phyloP scores from a whole-genome alignment of 768 basidiomycete species.

The Panellus pusillus region DNA sequence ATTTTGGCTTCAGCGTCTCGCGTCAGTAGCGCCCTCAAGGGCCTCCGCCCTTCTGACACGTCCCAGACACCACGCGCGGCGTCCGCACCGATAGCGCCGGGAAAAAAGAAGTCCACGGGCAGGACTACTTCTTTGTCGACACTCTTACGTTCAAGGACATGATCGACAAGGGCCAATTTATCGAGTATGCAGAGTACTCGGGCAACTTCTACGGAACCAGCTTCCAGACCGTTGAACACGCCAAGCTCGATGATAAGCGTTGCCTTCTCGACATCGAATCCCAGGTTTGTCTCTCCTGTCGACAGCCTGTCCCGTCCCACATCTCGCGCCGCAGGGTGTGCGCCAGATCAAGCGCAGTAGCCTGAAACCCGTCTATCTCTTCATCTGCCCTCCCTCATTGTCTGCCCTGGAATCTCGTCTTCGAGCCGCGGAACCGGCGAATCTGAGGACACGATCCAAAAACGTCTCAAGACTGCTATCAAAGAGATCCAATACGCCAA shows the following conservation, averaged over 20 bases:
- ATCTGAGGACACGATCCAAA: slow-evolving; percentile 65
- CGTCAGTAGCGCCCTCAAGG: slow-evolving; percentile 50
- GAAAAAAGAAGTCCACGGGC: slow-evolving; percentile 68
- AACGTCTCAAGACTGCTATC: slow-evolving; percentile 75
- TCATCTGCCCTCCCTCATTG: slow-evolving; percentile 87
- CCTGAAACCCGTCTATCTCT: slow-evolving; percentile 85
- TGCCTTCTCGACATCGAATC: slow-evolving; percentile 97
- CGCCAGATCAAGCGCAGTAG: slow-evolving; percentile 84
- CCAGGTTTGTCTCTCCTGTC: slow-evolving; percentile 57
- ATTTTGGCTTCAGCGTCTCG: slow-evolving; percentile 90
- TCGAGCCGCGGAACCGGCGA: slow-evolving; percentile 78
- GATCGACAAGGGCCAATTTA: slow-evolving; percentile 72
- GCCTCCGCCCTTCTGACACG: slow-evolving; percentile 13
- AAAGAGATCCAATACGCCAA: slow-evolving; percentile 85
- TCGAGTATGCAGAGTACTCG: slow-evolving; percentile 93
- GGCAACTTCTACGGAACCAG: slow-evolving; percentile 94
- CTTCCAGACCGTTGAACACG: slow-evolving; percentile 68
- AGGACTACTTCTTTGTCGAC: slow-evolving; percentile 85
- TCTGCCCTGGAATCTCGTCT: slow-evolving; percentile 69
- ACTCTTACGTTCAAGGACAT: slow-evolving; percentile 70
- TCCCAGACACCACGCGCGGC: slow-evolving; percentile 81
- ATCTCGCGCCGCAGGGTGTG: slow-evolving; percentile 64
- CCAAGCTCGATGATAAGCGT: slow-evolving; percentile 67
- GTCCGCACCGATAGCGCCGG: slow-evolving; percentile 56
- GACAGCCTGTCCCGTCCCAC: slow-evolving; percentile 16